phyloP scores from a whole-genome alignment of 2,329 filamentous ascomycete genomes.

The Colletotrichum salicis region DNA sequence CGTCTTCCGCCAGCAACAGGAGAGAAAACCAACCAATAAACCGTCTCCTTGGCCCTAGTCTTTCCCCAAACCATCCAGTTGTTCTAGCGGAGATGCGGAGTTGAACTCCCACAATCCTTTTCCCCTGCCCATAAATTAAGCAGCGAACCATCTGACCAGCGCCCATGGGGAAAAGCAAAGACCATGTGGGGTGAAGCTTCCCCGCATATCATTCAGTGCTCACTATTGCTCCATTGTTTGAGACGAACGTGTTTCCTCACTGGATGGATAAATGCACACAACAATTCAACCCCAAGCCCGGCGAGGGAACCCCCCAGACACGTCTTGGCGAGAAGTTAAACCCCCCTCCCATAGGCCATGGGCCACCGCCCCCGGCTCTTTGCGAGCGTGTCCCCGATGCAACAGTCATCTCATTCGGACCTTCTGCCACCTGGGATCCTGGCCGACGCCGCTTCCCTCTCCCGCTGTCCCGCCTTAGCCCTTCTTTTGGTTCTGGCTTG shows the following conservation, averaged over 20 bases:
- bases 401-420: conserved; percentile 33
- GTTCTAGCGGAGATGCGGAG: conserved; percentile 14
- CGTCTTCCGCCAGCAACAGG: too few species aligned
- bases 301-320: background rate
- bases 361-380: conserved; percentile 6
- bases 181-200: conserved; percentile 14
- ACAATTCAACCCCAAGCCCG: background rate
- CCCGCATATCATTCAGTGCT: conserved; percentile 15
- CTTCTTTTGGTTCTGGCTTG: background rate
- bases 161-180: conserved; percentile 20
- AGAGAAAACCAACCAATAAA: background rate
- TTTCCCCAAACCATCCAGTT: background rate
- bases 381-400: background rate
- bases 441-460: conserved; percentile 14
- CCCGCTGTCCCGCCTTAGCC: conserved; percentile 32
- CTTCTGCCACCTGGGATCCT: conserved; percentile 26
- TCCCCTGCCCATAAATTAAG: conserved; percentile 20
- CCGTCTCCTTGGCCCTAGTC: background rate
- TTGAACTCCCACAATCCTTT: background rate
- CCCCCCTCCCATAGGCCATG: background rate
- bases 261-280: conserved; percentile 33
- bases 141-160: conserved; percentile 17
- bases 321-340: background rate
- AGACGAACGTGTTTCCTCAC: conserved; percentile 8
- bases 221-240: conserved; percentile 3